Evolutionary conservation across 140 eudicot genomes (phyloP).

Genomic region (Cichorium intybus): DNA sequence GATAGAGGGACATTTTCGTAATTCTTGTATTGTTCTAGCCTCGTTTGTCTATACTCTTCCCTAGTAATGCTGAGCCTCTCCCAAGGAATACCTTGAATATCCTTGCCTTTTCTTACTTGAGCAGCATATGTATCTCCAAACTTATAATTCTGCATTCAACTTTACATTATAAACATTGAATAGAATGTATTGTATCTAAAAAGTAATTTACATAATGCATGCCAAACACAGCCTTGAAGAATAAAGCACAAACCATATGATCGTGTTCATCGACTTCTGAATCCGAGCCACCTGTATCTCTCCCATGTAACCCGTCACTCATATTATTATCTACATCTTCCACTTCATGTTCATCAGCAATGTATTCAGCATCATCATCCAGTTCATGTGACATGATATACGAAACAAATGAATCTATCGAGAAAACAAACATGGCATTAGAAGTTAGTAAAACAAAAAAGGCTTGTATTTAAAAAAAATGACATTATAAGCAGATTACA

Average conservation of each 20-base stretch:
- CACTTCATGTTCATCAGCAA: slow-evolving; percentile 75
- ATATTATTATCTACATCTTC: slow-evolving; percentile 63
- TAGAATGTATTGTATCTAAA: not conserved
- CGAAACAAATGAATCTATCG: no score
- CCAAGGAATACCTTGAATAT: slow-evolving; percentile 97
- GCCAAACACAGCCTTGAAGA: no score
- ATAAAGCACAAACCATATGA: slow-evolving; percentile 38
- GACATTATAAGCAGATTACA: no score
- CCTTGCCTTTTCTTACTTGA: slow-evolving; percentile 82
- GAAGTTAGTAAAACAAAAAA: no score
- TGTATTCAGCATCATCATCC: slow-evolving; percentile 46
- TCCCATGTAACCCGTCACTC: slow-evolving; percentile 54
- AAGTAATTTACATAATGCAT: not conserved
- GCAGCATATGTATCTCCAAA: slow-evolving; percentile 77
- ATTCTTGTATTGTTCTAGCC: slow-evolving; percentile 82
- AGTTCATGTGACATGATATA: slow-evolving; percentile 64
- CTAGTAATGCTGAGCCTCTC: slow-evolving; percentile 72
- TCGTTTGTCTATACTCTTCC: slow-evolving; percentile 74
- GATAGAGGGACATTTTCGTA: slow-evolving; percentile 80
- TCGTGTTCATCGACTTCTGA: slow-evolving; percentile 78
- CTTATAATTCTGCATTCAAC: slow-evolving; percentile 38
- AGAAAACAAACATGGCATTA: not conserved
- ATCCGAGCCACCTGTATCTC: slow-evolving; percentile 57
- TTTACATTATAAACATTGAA: not conserved
- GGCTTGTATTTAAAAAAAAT: no score